phyloP scores from a whole-genome alignment of 2,329 filamentous ascomycete genomes.

The Coleophoma crateriformis region DNA sequence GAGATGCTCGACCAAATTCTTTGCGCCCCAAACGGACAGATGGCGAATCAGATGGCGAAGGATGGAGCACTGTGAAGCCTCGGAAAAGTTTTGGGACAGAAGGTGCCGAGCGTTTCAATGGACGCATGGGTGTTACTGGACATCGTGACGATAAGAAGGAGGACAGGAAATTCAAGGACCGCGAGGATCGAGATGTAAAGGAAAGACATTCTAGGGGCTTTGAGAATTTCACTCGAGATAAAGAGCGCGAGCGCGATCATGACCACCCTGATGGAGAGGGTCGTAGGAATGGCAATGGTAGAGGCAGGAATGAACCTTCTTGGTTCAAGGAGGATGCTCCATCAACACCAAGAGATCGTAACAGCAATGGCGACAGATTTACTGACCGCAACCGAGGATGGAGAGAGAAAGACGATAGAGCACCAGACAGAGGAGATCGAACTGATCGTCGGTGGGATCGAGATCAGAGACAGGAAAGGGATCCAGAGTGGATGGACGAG shows the following conservation, averaged over 20 bases:
- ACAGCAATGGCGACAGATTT: constrained; percentile 25
- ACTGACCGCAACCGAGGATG: constrained; percentile 27
- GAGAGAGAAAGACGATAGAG: constrained; percentile 34
- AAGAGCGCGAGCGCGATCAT: constrained; percentile 44
- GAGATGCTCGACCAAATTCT: constrained; percentile 39
- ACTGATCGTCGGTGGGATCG: constrained; percentile 31
- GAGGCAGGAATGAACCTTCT: constrained; percentile 63
- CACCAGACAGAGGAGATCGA: constrained; percentile 11
- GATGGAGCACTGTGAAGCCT: constrained; percentile 70
- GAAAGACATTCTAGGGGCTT: constrained; percentile 42
- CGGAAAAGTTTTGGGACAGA: constrained; percentile 70
- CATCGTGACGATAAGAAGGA: constrained; percentile 33
- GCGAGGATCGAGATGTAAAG: constrained; percentile 49
- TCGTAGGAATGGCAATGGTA: constrained; percentile 59
- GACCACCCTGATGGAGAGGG: constrained; percentile 44
- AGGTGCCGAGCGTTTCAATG: constrained; percentile 65
- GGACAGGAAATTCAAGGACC: constrained; percentile 38
- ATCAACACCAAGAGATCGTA: constrained; percentile 22
- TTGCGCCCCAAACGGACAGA: constrained; percentile 47
- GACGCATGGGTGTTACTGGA: constrained; percentile 52
- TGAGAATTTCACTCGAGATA: constrained; percentile 44
- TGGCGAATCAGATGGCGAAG: constrained; percentile 58
- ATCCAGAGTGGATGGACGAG: constrained; percentile 88
- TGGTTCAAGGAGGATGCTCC: constrained; percentile 57
- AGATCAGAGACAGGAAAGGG: constrained; percentile 62